phyloP scores from a whole-genome alignment of 805 yeast genomes.

The Candida golubevii region DNA sequence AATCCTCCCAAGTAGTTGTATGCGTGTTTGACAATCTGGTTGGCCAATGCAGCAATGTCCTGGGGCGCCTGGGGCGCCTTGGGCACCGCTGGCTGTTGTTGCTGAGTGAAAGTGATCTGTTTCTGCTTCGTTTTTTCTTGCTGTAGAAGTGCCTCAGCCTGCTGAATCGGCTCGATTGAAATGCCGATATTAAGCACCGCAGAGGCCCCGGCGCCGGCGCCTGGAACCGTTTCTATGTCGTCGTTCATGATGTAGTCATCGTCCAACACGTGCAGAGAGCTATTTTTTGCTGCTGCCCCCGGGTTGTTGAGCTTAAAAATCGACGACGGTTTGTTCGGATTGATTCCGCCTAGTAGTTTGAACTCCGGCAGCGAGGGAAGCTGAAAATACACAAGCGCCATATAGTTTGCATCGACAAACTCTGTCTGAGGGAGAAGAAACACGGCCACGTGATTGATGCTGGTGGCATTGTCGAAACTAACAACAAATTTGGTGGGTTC shows the following conservation, averaged over 20 bases:
- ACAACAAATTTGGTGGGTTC: constrained; percentile 66
- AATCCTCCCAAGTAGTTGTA: constrained; percentile 90
- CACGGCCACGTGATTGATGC: constrained; percentile 73
- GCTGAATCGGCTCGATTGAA: constrained; percentile 76
- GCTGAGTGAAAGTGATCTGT: constrained; percentile 21
- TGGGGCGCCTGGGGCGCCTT: constrained; percentile 22
- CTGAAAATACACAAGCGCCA: constrained; percentile 88
- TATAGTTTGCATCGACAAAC: constrained; percentile 52
- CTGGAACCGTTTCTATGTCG: neutral
- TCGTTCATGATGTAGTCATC: constrained; percentile 25
- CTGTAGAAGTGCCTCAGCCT: constrained; percentile 57
- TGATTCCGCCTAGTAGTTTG: constrained; percentile 61
- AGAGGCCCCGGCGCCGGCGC: constrained; percentile 21
- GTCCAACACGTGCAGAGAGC: constrained; percentile 24
- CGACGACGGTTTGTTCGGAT: constrained; percentile 76
- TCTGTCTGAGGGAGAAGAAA: constrained; percentile 81
- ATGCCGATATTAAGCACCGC: constrained; percentile 59
- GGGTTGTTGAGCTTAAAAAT: constrained; percentile 71
- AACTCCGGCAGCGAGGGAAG: constrained; percentile 60
- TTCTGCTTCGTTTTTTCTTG: constrained; percentile 32
- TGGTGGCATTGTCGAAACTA: constrained; percentile 56
- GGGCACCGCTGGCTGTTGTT: constrained; percentile 7
- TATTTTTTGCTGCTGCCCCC: constrained; percentile 10
- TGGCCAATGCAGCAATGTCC: constrained; percentile 59
- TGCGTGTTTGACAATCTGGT: constrained; percentile 86